Evolutionary conservation across 768 basidiomycete species (phyloP), one percentile per base, ranked within the genome.

Genomic region (Baorangia bicolor): DNA sequence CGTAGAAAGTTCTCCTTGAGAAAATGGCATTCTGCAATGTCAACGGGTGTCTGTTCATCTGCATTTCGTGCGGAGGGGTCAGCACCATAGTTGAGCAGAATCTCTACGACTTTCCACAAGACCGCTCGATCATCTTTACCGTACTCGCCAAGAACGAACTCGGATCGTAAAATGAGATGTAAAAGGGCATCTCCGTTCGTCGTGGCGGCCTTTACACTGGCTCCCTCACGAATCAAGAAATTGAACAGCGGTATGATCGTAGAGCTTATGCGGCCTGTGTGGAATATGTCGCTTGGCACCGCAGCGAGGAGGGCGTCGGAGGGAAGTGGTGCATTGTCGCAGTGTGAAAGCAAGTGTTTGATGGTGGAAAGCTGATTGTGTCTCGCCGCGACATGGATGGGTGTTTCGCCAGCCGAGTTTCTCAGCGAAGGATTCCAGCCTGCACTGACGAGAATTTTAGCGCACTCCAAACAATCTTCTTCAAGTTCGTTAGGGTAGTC

Each of bases 41-140:
- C 46, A 47, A 47, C 3, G 10, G 40, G 40, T 9, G 7, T 42
- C 23, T 51, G 16, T 11, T 25, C 41, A 44, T 35, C 41, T 3
- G 1, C 31, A 34, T 51, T 51, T 30, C 7, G 31, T 14, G 33
- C n/a, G 12, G 18, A 34, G 2, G 41, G 33, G 18, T 51, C 51
- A 23, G 51, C 16, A 34, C 51, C 51, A 51, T 4, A 12, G 12
- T 27, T 1, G 1, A 51, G 41, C 12, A 38, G 13, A 33, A 51
- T 25, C 20, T 40, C 39, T 14, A 33, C 7, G 30, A 12, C 20
- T 9, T 7, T 25, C 46, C 46, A 48, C 16, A 16, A 3, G 2
- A 5, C 9, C 27, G 0, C 1, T 10, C 16, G 14, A 16, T 5
- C 14, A 3, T 16, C 0, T 8, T 4, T n/a, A n/a, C n/a, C 4